A percentile compares a stretch with the other conserved stretches of the same genome.
These are phyloP conservation scores for Ascochyta koolunga DNA, from an alignment of 2,329 filamentous ascomycete species.

Conservation along the genomic window DNA sequence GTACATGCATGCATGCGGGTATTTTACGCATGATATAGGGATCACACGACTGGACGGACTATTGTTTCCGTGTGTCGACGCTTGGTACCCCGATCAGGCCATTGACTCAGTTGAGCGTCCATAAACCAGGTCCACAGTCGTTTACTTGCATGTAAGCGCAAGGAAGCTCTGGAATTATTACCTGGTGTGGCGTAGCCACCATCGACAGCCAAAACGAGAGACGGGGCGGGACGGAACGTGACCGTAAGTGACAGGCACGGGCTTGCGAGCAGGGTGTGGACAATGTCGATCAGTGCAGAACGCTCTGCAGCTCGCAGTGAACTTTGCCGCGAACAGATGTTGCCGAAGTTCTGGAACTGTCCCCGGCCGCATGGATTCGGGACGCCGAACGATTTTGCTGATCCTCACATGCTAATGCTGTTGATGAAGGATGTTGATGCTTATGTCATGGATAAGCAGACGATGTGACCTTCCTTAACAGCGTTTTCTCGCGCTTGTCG, in stretches of 20 bases:
- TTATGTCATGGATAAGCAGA: constrained; percentile 1
- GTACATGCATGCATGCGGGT: constrained; percentile 7
- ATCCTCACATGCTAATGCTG: neutral
- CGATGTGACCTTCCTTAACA: constrained; percentile 12
- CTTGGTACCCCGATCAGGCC: neutral
- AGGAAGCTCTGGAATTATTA: neutral
- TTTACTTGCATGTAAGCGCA: neutral
- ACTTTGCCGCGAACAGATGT: constrained; percentile 10
- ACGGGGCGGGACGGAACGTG: constrained; percentile 21
- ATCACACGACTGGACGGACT: constrained; percentile 8
- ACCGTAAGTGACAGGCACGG: constrained; percentile 14
- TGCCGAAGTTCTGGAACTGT: constrained; percentile 15
- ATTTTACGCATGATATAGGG: constrained; percentile 9
- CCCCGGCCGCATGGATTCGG: constrained; percentile 13
- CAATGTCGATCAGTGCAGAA: constrained; percentile 17
- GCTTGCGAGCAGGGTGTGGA: constrained; percentile 4
- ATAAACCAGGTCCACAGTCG: neutral
- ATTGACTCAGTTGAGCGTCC: neutral
- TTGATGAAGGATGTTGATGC: constrained; percentile 4
- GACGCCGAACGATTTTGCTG: constrained; percentile 8
- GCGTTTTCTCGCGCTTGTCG: constrained; percentile 5
- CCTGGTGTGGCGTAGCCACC: constrained; percentile 1
- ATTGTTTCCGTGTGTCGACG: constrained; percentile 11
- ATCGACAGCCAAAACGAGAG: constrained; percentile 5
- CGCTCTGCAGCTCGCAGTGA: constrained; percentile 9